phyloP scores from a whole-genome alignment of 768 basidiomycete genomes.

The Lentinula lateritia region DNA sequence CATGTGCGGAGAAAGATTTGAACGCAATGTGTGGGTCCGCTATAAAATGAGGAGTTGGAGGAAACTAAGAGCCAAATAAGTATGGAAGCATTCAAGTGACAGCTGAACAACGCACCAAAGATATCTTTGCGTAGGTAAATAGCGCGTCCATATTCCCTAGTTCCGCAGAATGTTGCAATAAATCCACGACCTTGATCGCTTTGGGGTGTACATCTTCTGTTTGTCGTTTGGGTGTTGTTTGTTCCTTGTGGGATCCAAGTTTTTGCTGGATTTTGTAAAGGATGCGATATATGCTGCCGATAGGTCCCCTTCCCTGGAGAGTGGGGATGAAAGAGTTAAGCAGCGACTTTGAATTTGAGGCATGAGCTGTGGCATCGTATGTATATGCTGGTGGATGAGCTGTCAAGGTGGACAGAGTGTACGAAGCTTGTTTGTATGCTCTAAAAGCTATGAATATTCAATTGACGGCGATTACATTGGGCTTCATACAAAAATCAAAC shows the following conservation, averaged over 20 bases:
- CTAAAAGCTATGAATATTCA: slow-evolving; percentile 43
- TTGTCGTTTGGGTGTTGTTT: slow-evolving; percentile 36
- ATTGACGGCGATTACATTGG: neutral
- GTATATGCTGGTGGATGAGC: slow-evolving; percentile 50
- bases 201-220: slow-evolving; percentile 66
- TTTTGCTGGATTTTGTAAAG: slow-evolving; percentile 60
- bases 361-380: slow-evolving; percentile 45
- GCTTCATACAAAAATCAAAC: slow-evolving; percentile 21
- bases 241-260: slow-evolving; percentile 32
- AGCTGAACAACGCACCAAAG: slow-evolving; percentile 43
- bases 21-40: slow-evolving; percentile 60
- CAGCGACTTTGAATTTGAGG: slow-evolving; percentile 42
- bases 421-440: slow-evolving; percentile 72
- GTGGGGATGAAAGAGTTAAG: slow-evolving; percentile 65
- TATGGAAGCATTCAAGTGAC: neutral
- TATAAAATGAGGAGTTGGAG: slow-evolving; percentile 62
- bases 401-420: slow-evolving; percentile 62
- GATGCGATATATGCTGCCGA: slow-evolving; percentile 68
- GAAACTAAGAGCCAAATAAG: slow-evolving; percentile 41
- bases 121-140: slow-evolving; percentile 60
- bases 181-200: slow-evolving; percentile 76
- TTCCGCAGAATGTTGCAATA: slow-evolving; percentile 77
- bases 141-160: slow-evolving; percentile 73
- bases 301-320: slow-evolving; percentile 70
- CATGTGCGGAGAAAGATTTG: slow-evolving; percentile 58